phyloP scores from a whole-genome alignment of 352 stramenopile species.

The Phytophthora melonis region DNA sequence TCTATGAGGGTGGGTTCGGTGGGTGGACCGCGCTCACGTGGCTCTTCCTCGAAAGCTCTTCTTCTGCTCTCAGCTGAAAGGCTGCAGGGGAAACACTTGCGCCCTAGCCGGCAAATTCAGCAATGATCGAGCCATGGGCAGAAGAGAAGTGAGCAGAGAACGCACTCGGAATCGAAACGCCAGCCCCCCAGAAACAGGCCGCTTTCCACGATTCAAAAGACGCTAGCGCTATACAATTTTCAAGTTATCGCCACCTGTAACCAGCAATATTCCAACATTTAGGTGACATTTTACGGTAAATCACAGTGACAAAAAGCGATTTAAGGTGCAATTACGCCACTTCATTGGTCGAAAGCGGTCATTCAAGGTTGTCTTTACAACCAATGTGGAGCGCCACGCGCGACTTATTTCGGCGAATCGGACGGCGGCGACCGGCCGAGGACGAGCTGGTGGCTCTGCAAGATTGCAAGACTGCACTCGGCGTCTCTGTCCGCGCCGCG shows the following conservation, averaged over 20 bases:
- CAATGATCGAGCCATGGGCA: constrained; percentile 58
- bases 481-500: constrained; percentile 17
- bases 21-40: constrained; percentile 5
- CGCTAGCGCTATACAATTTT: constrained; percentile 1
- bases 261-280: constrained; percentile 3
- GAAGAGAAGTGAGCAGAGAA: constrained; percentile 43
- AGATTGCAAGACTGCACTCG: neutral
- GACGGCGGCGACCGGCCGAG: constrained; percentile 3
- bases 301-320: neutral
- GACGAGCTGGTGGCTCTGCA: constrained; percentile 38
- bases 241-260: neutral
- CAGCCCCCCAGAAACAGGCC: constrained; percentile 35
- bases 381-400: constrained; percentile 4
- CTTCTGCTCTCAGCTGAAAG: constrained; percentile 12
- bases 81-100: constrained; percentile 47
- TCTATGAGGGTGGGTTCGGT: neutral
- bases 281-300: constrained; percentile 1
- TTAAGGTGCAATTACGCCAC: neutral
- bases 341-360: constrained; percentile 20
- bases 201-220: constrained; percentile 21
- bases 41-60: constrained; percentile 25
- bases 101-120: constrained; percentile 63
- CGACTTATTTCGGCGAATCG: constrained; percentile 31
- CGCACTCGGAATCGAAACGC: constrained; percentile 35
- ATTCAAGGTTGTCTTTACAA: constrained; percentile 20